phyloP scores from a whole-genome alignment of 2,329 filamentous ascomycete genomes.

The Thelonectria rubi region DNA sequence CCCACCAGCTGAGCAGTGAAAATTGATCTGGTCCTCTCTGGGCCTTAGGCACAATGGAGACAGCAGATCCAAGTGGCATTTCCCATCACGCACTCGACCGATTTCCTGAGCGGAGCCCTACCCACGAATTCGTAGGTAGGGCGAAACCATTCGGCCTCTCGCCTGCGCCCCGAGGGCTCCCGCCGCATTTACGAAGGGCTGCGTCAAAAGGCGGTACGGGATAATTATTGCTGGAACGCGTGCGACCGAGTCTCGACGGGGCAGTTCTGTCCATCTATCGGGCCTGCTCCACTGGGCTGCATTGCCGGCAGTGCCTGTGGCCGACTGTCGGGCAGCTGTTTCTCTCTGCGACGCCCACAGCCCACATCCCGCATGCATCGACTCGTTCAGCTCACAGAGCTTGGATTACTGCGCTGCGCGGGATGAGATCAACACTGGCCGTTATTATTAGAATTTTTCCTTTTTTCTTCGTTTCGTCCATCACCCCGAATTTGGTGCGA shows the following conservation, averaged over 20 bases:
- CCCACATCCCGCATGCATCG: conserved; percentile 6
- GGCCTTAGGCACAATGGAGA: background rate
- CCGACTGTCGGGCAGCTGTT: conserved; percentile 9
- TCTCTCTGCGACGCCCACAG: conserved; percentile 2
- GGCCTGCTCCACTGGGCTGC: conserved; percentile 20
- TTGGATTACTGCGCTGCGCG: background rate
- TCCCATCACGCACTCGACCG: background rate
- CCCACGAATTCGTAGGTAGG: background rate
- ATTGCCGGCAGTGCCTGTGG: conserved; percentile 13
- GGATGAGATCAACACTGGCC: conserved; percentile 10
- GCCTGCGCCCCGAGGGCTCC: conserved; percentile 26
- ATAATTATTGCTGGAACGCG: background rate
- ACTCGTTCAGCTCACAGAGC: conserved; percentile 9
- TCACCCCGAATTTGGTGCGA: background rate
- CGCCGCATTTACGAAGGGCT: background rate
- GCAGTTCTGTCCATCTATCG: background rate
- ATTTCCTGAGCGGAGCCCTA: conserved; percentile 1
- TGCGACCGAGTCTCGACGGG: background rate
- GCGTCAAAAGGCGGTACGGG: conserved; percentile 2
- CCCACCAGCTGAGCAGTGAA: conserved; percentile 16
- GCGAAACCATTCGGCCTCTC: conserved; percentile 23
- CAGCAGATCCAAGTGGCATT: conserved; percentile 15
- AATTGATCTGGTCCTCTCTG: conserved; percentile 1
- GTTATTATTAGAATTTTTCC: background rate
- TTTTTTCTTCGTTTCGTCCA: conserved; percentile 11